Evolutionary conservation across 2,329 filamentous ascomycete genomes (phyloP), one percentile per base, ranked within the genome.

Genomic region (Pyricularia pennisetigena): DNA sequence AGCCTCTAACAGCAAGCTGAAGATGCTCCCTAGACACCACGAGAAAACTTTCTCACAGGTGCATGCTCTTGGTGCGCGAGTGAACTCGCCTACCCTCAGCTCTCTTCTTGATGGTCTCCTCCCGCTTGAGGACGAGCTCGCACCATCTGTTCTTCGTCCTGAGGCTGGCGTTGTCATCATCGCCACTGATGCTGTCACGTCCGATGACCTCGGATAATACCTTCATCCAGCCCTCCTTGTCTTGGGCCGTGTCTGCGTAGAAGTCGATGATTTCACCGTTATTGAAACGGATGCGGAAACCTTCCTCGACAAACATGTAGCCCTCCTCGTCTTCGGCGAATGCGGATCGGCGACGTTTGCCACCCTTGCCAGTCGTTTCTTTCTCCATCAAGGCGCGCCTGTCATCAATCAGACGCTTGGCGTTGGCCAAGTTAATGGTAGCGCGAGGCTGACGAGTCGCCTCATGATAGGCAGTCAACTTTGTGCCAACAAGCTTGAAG

Each of bases 241-340:
- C 90, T 57, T 87, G 87, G 1, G 89, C 86, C 35, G 88, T 94
- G 78, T 98, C 94, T 75, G 94, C 95, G 76, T 99, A 98, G 78
- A 98, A 98, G 82, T 98, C 94, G 76, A 99, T 99, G 71, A 97
- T 89, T 80, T 99, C 95, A 70, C 95, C 95, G 75, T 99, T 99
- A 77, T 92, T 96, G 80, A 99, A 99, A 69, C 94, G 93, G 77
- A 99, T 97, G 59, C 95, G 92, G 89, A 99, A 99, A 2, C 95
- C 95, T 77, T 99, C 95, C 78, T 99, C 95, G 67, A 99, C 94
- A 77, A 99, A 99, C 91, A 97, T 97, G 82, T 99, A 99, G 61
- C 95, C 95, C 77, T 99, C 95, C 79, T 99, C 95, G 72, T 99
- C 95, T 78, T 98, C 95, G 1, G 94, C 94, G 78, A 99, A 99